These are phyloP conservation scores for Penicillium longicatenatum DNA, from an alignment of 495 filamentous ascomycete species.

Conservation along the genomic window DNA sequence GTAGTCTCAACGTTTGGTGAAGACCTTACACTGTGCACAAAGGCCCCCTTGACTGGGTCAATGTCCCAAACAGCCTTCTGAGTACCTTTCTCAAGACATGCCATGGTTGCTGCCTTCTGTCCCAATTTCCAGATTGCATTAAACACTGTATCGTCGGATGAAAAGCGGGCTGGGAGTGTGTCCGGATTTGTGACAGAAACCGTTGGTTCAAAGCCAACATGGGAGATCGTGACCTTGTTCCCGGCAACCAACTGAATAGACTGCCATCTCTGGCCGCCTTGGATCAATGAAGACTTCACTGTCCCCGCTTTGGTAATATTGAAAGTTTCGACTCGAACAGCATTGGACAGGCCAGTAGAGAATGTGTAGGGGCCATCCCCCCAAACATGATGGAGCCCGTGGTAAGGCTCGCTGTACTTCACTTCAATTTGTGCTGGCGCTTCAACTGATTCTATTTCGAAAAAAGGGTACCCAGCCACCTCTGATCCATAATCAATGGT, in stretches of 20 bases:
- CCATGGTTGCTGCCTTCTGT: slow-evolving; percentile 6
- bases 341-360: slow-evolving; percentile 23
- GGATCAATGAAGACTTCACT: slow-evolving; percentile 22
- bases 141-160: not conserved
- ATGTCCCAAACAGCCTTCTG: slow-evolving; percentile 1
- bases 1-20: slow-evolving; percentile 3
- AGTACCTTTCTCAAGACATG: slow-evolving; percentile 9
- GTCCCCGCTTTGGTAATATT: slow-evolving; percentile 22
- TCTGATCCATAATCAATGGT: slow-evolving; percentile 3
- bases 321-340: slow-evolving; percentile 28
- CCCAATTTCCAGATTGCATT: slow-evolving; percentile 11
- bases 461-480: slow-evolving; percentile 8
- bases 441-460: not conserved
- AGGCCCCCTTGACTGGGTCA: slow-evolving; percentile 9
- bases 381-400: slow-evolving; percentile 15
- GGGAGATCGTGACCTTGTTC: slow-evolving; percentile 10
- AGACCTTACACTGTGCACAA: slow-evolving; percentile 2
- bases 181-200: slow-evolving; percentile 1
- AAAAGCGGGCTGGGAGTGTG: not conserved
- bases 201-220: slow-evolving; percentile 13
- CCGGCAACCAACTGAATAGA: slow-evolving; percentile 12
- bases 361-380: slow-evolving; percentile 21
- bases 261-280: slow-evolving; percentile 29
- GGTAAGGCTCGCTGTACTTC: slow-evolving; percentile 20
- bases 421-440: slow-evolving; percentile 20